Evolutionary conservation across 129 eudicot species (phyloP).

Genomic region (Artemisia annua): DNA sequence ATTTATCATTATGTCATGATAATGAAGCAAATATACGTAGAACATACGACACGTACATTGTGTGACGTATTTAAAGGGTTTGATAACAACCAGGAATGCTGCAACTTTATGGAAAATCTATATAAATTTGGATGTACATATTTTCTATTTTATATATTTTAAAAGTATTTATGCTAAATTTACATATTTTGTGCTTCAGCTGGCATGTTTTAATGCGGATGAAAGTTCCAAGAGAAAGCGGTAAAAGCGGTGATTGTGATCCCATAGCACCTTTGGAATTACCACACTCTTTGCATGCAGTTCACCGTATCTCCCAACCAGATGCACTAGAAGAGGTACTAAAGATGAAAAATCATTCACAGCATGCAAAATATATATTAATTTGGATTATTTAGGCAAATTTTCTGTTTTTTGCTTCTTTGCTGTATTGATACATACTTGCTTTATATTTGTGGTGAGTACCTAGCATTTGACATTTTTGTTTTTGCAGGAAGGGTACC

Average conservation of each 20-base stretch:
- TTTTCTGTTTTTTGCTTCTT: background rate
- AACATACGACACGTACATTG: too few species aligned
- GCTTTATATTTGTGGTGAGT: slow-evolving; percentile 7
- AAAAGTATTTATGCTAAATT: background rate
- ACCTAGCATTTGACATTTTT: background rate
- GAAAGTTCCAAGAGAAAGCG: slow-evolving; percentile 63
- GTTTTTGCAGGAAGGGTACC: slow-evolving; percentile 66
- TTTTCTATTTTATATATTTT: background rate
- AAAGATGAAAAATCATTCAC: background rate
- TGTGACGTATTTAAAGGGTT: too few species aligned
- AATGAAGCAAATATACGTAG: too few species aligned
- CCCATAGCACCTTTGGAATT: slow-evolving; percentile 88
- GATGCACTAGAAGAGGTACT: slow-evolving; percentile 59
- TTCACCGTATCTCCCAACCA: slow-evolving; percentile 44
- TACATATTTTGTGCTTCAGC: slow-evolving; percentile 41
- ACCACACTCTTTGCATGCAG: slow-evolving; percentile 77
- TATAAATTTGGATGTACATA: background rate
- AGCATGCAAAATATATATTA: background rate
- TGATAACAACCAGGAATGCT: too few species aligned
- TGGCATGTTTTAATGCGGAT: slow-evolving; percentile 93
- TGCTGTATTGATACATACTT: background rate
- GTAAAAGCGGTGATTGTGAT: slow-evolving; percentile 65
- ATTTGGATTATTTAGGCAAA: background rate
- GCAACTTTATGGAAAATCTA: background rate
- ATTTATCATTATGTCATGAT: too few species aligned